A percentile compares a stretch with the other conserved stretches of the same genome.
These are phyloP conservation scores for Hysterium pulicare DNA, from an alignment of 2,329 filamentous ascomycete genomes.

Conservation along the genomic window DNA sequence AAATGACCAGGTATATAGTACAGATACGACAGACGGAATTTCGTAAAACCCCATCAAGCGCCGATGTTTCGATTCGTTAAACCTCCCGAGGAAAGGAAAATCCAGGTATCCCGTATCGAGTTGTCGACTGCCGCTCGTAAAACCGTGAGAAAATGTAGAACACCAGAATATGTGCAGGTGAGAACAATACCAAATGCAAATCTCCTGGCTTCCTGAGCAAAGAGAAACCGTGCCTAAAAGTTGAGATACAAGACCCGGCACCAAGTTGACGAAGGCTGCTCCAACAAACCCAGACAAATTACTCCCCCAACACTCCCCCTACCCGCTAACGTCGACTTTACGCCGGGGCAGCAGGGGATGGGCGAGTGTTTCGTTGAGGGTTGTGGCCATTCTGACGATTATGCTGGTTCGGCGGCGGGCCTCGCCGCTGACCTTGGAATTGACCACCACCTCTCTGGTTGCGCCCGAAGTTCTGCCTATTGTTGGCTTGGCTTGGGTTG, in stretches of 20 bases:
- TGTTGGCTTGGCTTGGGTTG: conserved; percentile 15
- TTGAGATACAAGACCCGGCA: conserved; percentile 10
- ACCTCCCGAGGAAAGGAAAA: conserved; percentile 21
- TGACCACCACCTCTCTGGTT: conserved; percentile 32
- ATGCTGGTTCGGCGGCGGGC: conserved; percentile 21
- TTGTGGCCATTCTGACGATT: conserved; percentile 34
- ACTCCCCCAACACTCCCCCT: conserved; percentile 9
- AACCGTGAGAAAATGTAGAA: conserved; percentile 27
- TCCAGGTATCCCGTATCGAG: conserved; percentile 35
- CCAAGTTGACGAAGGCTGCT: conserved; percentile 28
- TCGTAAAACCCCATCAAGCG: conserved; percentile 31
- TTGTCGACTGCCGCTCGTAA: conserved; percentile 29
- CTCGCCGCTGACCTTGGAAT: conserved; percentile 28
- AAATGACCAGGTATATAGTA: conserved; percentile 37
- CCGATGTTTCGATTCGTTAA: conserved; percentile 33
- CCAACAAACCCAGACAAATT: conserved; percentile 19
- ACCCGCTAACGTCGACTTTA: conserved; percentile 16
- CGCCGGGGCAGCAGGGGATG: conserved; percentile 28
- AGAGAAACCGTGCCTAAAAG: conserved; percentile 25
- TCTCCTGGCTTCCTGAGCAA: conserved; percentile 24
- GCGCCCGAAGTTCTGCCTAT: conserved; percentile 24
- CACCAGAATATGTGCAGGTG: conserved; percentile 26
- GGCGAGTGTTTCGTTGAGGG: conserved; percentile 32
- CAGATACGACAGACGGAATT: conserved; percentile 30
- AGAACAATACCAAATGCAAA: conserved; percentile 19